Evolutionary conservation across 345 rosid species (phyloP), one percentile per base, ranked within the genome.

Genomic region (Durio zibethinus): DNA sequence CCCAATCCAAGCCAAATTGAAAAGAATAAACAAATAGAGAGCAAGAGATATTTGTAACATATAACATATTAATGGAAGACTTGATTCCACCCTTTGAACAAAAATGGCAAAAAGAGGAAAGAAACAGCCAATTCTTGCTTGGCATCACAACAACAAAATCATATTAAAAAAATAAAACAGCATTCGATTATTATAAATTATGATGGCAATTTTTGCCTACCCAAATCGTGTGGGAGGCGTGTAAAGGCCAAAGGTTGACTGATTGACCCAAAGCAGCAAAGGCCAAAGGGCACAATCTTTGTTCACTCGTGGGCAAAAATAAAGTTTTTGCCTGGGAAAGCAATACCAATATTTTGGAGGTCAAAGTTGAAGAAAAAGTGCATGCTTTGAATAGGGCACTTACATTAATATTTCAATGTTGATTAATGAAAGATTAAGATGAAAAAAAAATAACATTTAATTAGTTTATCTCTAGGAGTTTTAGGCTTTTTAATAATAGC

Each of bases 171-270:
- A 12, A 40, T 9, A 25, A 8, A 18, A 29, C 7, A 15, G 7
- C 36, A 43, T 59, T 75, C 70, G 68, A 56, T 59, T 25, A 59
- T 40, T 8, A 38, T 59, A 16, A 57, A 40, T n/a, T 38, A 23
- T 74, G 68, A 74, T 59, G 54, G 67, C 53, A 74, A 59, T 74
- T 23, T 75, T 75, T 75, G 45, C 70, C 78, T 62, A 75, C 57
- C 78, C 77, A 74, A 74, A 59, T 60, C 77, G 52, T 60, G 69
- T 27, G 77, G 52, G 68, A 36, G 57, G 69, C 54, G 57, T 40
- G 52, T 8, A 40, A 40, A 15, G 57, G 36, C 16, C 25, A 45
- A 11, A 25, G 65, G 77, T 61, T 74, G 77, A 74, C 68, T 74
- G 20, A 27, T 47, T n/a, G 77, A 75, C 77, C 18, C 4, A 27